Evolutionary conservation across 2,329 filamentous ascomycete genomes (phyloP).

Genomic region (Byssothecium circinans): DNA sequence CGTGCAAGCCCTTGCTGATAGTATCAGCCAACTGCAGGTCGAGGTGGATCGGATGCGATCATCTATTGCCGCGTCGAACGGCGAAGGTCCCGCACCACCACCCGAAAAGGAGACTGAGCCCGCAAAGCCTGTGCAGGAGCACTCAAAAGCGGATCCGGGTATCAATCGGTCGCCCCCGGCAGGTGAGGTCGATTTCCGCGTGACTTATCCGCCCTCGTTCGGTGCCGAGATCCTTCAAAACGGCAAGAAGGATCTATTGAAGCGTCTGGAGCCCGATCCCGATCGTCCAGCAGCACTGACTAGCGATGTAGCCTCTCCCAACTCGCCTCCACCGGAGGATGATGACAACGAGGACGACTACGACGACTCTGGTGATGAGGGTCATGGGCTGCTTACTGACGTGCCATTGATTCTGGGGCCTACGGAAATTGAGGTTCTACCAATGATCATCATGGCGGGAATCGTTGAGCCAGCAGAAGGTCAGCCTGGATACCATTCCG

Average conservation of each 20-base stretch:
- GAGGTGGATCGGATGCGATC: slow-evolving; percentile 44
- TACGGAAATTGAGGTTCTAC: slow-evolving; percentile 91
- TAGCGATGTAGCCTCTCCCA: slow-evolving; percentile 43
- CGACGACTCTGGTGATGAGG: slow-evolving; percentile 69
- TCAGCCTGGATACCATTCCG: slow-evolving; percentile 55
- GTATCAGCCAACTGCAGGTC: slow-evolving; percentile 45
- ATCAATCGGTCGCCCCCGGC: slow-evolving; percentile 43
- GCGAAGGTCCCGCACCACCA: slow-evolving; percentile 17
- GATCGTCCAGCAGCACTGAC: slow-evolving; percentile 44
- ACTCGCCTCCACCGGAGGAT: slow-evolving; percentile 54
- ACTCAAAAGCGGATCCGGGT: slow-evolving; percentile 38
- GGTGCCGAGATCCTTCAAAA: slow-evolving; percentile 53
- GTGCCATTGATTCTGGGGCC: slow-evolving; percentile 93
- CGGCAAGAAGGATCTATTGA: slow-evolving; percentile 55
- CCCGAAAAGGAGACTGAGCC: slow-evolving; percentile 21
- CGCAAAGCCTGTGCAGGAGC: slow-evolving; percentile 25
- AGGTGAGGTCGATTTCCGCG: slow-evolving; percentile 52
- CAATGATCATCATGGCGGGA: slow-evolving; percentile 96
- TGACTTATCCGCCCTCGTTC: slow-evolving; percentile 52
- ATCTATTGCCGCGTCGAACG: slow-evolving; percentile 30
- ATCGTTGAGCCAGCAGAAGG: slow-evolving; percentile 82
- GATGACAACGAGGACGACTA: slow-evolving; percentile 75
- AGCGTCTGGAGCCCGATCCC: slow-evolving; percentile 51
- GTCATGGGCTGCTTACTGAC: slow-evolving; percentile 85
- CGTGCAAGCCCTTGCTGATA: slow-evolving; percentile 44